Evolutionary conservation across 1,139 yeast species (phyloP).

Genomic region (Kurtzmaniella quercitrusa): DNA sequence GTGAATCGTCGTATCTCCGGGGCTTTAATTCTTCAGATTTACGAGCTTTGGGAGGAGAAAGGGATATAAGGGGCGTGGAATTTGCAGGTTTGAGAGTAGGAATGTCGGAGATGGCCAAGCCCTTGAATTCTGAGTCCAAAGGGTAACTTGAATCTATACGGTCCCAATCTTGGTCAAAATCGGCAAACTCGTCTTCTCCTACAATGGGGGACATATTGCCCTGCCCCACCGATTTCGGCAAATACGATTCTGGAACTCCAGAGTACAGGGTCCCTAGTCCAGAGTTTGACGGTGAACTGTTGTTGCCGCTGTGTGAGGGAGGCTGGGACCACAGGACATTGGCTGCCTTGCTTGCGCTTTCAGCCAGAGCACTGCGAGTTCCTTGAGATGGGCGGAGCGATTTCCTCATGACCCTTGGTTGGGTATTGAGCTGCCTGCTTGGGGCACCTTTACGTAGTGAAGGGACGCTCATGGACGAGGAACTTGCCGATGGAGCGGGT

Average conservation of each 20-base stretch:
- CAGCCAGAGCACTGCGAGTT: slow-evolving; percentile 10
- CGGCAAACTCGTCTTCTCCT: slow-evolving; percentile 32
- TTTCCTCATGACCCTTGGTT: slow-evolving; percentile 29
- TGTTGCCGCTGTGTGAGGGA: slow-evolving; percentile 19
- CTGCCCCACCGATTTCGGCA: background rate
- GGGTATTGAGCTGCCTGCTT: slow-evolving; percentile 11
- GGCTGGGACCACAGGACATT: slow-evolving; percentile 38
- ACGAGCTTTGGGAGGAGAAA: background rate
- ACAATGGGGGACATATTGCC: slow-evolving; percentile 11
- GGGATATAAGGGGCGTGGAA: background rate
- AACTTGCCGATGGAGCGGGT: slow-evolving; percentile 9
- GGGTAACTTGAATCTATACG: slow-evolving; percentile 13
- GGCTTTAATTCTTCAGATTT: slow-evolving; percentile 6
- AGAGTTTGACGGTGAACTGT: slow-evolving; percentile 27
- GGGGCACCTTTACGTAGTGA: slow-evolving; percentile 19
- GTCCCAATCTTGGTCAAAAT: slow-evolving; percentile 47
- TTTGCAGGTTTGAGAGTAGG: slow-evolving; percentile 11
- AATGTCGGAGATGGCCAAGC: slow-evolving; percentile 4
- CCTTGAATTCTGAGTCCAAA: slow-evolving; percentile 1
- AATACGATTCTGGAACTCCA: background rate
- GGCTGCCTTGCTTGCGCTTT: slow-evolving; percentile 44
- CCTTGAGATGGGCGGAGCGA: slow-evolving; percentile 27
- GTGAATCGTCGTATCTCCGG: slow-evolving; percentile 4
- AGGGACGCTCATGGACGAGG: slow-evolving; percentile 19
- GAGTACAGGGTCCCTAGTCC: slow-evolving; percentile 9